These are phyloP conservation scores for Aspergillus glaucus DNA, from an alignment of 2,329 filamentous ascomycete species.

Conservation along the genomic window DNA sequence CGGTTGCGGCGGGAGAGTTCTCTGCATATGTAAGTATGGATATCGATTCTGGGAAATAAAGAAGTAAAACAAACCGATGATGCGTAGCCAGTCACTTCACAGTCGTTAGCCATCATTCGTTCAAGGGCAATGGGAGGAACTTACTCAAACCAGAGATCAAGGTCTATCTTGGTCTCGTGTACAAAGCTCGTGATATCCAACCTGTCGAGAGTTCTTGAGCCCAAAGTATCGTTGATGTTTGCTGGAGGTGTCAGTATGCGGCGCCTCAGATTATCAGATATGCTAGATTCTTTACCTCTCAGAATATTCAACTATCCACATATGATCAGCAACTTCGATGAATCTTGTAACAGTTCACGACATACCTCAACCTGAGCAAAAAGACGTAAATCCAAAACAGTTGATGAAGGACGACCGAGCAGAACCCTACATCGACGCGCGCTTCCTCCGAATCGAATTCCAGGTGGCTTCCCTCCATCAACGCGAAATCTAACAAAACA, in stretches of 20 bases:
- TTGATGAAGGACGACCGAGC: conserved; percentile 39
- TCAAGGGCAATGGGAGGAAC: background rate
- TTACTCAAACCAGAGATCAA: conserved; percentile 45
- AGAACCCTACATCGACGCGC: conserved; percentile 42
- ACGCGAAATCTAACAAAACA: conserved; percentile 29
- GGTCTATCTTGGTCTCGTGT: conserved; percentile 42
- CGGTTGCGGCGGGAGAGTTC: conserved; percentile 19
- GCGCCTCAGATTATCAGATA: no score
- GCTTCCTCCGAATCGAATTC: conserved; percentile 32
- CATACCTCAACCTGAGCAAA: conserved; percentile 47
- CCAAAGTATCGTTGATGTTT: conserved; percentile 33
- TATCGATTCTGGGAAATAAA: background rate
- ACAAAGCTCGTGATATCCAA: conserved; percentile 37
- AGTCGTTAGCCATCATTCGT: conserved; percentile 8
- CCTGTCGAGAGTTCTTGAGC: conserved; percentile 20
- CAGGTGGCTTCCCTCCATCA: conserved; percentile 41
- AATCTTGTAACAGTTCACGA: background rate
- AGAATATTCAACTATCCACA: conserved; percentile 36
- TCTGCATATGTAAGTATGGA: conserved; percentile 8
- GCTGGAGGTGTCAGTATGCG: conserved; percentile 14
- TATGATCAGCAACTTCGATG: conserved; percentile 3
- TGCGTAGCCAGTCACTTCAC: conserved; percentile 29
- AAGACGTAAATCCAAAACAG: conserved; percentile 46
- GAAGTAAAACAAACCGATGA: conserved; percentile 22
- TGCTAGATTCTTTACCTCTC: conserved; percentile 18